Base-by-base conservation (phyloP, 2,329 filamentous ascomycete genomes). In the Alternaria arborescens region DNA sequence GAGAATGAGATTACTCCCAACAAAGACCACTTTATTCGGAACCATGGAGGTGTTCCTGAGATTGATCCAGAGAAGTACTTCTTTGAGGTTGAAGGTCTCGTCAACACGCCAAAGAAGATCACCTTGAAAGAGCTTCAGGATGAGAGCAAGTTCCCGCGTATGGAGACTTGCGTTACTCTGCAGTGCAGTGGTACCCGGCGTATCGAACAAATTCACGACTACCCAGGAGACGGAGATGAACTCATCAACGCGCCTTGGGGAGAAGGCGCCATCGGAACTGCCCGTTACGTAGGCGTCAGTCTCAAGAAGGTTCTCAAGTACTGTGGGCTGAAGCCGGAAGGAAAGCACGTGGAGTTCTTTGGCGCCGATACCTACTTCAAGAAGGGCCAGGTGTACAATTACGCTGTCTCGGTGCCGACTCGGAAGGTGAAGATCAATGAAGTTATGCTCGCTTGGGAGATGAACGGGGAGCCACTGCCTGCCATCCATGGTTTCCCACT, bases 331-430 rank as follows among this genome's bases (percentile, higher is more conserved):
- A 72, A 79, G 24, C 77, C 82, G 0, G 79, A 81, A 2, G 87
- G 82, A 0, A 85, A 87, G 59, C 88, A 92, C 64, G 75, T 92
- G 12, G 89, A 92, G 66, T 84, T 92, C 50, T 88, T 86, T 58
- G 90, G 90, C 0, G 89, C 87, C 1, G 90, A 92, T 58, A 90
- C 88, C 0, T 92, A 92, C 70, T 89, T 92, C 81, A 92, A 92
- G 74, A 86, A 88, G 51, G 82, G 84, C 16, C 78, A 89, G 44
- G 82, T 85, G 0, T 86, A 85, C 78, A 92, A 92, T 74, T 92
- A 91, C 67, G 81, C 85, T 20, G 88, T 91, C 48, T 87, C 83
- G 14, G 87, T 91, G 0, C 89, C 90, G 0, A 89, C 84, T 80
- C 83, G 84, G 7, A 92, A 92, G 75, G 88, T 91, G 47, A 89